phyloP scores from a whole-genome alignment of 805 yeast genomes.

The Tetrapisispora iriomotensis region DNA sequence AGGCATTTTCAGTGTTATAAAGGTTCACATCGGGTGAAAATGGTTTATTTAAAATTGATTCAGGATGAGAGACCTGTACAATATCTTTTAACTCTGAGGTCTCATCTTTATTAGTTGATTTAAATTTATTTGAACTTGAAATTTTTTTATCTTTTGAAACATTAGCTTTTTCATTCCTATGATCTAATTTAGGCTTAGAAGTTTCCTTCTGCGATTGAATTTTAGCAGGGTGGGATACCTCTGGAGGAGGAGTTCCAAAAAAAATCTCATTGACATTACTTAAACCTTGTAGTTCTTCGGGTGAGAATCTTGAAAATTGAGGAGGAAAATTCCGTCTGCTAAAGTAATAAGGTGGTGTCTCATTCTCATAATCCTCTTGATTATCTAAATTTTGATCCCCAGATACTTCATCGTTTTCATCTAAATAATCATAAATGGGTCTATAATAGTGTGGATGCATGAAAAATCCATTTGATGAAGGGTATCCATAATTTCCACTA shows the following conservation, averaged over 20 bases:
- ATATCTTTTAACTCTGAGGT: not conserved
- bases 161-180: not conserved
- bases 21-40: constrained; percentile 52
- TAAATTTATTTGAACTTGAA: not conserved
- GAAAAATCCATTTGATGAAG: not conserved
- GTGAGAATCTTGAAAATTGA: too few relatives aligned
- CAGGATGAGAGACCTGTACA: constrained; percentile 38
- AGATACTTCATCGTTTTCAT: constrained; percentile 1
- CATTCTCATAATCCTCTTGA: not conserved
- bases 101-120: not conserved
- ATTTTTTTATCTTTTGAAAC: not conserved
- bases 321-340: not conserved
- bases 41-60: constrained; percentile 34
- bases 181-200: not conserved
- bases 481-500: constrained; percentile 18
- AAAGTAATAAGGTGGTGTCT: constrained; percentile 1
- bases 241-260: not conserved
- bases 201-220: not conserved
- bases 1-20: constrained; percentile 40
- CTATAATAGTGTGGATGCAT: constrained; percentile 1
- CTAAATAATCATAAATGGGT: constrained; percentile 1
- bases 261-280: not conserved
- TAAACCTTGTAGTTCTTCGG: too few relatives aligned
- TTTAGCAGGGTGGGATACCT: not conserved
- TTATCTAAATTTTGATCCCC: not conserved